Evolutionary conservation across 352 stramenopile species (phyloP).

Genomic region (Hyaloperonospora arabidopsidis): DNA sequence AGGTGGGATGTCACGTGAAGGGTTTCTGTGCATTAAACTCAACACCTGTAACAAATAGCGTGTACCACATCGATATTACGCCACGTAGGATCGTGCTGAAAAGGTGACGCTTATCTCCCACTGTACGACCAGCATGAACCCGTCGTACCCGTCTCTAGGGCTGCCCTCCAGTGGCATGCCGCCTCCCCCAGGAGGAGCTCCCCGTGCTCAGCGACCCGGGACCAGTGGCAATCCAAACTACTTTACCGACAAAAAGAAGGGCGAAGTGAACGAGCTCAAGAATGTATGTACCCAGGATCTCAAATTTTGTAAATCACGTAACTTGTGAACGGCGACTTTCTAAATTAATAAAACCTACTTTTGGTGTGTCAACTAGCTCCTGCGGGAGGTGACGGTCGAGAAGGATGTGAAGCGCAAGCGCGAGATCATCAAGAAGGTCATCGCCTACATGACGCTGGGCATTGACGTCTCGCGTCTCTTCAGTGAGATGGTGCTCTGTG

Average conservation of each 20-base stretch:
- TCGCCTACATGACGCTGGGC: slow-evolving; percentile 99
- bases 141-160: slow-evolving; percentile 25
- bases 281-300: slow-evolving; percentile 51
- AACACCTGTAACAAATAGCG: neutral
- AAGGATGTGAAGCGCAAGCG: slow-evolving; percentile 95
- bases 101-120: neutral
- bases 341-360: slow-evolving; percentile 4
- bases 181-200: slow-evolving; percentile 12
- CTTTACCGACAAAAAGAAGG: slow-evolving; percentile 91
- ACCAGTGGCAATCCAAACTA: slow-evolving; percentile 57
- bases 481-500: slow-evolving; percentile 97
- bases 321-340: neutral
- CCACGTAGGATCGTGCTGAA: too few species aligned
- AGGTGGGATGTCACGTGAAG: too few species aligned
- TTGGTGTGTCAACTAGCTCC: slow-evolving; percentile 42
- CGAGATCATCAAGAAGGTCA: slow-evolving; percentile 99
- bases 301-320: too few species aligned
- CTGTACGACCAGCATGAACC: slow-evolving; percentile 13
- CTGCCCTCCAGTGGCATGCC: slow-evolving; percentile 21
- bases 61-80: neutral
- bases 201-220: slow-evolving; percentile 17
- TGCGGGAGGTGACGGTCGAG: slow-evolving; percentile 95
- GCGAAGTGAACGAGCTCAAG: slow-evolving; percentile 93
- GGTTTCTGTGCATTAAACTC: too few species aligned
- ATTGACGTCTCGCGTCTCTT: slow-evolving; percentile 99